Evolutionary conservation across 345 rosid genomes (phyloP).

Genomic region (Rhodamnia rubescens): DNA sequence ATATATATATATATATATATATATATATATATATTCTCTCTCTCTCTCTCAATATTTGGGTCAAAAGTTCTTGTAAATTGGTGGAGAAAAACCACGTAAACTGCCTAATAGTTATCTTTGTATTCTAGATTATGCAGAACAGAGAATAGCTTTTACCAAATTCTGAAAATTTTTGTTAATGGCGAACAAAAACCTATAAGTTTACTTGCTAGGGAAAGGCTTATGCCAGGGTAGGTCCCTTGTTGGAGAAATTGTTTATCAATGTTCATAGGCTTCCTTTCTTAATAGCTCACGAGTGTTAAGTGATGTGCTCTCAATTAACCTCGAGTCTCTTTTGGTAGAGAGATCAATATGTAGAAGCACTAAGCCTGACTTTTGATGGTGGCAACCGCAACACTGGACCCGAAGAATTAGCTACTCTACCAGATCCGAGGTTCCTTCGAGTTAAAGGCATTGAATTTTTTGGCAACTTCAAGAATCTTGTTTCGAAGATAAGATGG

Average conservation of each 20-base stretch:
- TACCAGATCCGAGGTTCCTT: background rate
- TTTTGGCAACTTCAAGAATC: background rate
- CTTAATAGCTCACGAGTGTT: too few species aligned
- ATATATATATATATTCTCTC: too few species aligned
- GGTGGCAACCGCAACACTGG: accelerated
- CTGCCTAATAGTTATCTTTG: accelerated
- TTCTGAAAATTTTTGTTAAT: background rate
- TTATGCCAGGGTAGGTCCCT: background rate
- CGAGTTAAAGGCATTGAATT: background rate
- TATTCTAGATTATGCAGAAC: background rate
- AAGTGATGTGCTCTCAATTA: background rate
- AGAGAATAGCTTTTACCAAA: background rate
- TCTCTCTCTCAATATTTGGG: too few species aligned
- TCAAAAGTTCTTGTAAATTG: background rate
- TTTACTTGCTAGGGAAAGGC: background rate
- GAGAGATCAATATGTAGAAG: background rate
- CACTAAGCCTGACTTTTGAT: background rate
- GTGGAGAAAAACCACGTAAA: background rate
- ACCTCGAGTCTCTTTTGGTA: background rate
- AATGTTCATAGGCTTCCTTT: background rate
- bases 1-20: too few species aligned
- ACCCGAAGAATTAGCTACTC: background rate
- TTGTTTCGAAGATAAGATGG: background rate
- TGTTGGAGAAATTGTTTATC: background rate
- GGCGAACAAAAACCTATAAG: background rate